These are phyloP conservation scores for Kodamaea lidongshanica DNA, from an alignment of 805 yeast species.

Conservation along the genomic window DNA sequence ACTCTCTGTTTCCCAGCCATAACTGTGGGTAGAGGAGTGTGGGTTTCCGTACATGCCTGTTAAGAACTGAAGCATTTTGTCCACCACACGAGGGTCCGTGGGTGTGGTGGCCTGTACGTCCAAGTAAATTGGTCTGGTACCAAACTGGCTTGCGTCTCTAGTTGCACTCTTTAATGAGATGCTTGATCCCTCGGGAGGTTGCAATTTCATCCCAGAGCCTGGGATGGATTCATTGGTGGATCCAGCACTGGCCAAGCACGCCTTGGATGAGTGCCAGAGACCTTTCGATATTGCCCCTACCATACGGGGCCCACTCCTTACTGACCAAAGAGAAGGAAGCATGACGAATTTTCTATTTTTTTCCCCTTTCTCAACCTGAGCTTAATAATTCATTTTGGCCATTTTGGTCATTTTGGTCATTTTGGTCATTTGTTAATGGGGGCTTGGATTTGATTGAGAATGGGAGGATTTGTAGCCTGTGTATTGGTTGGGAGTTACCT, in stretches of 20 bases:
- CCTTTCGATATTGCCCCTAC: too few species aligned
- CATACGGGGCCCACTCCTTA: too few species aligned
- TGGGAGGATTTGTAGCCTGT: too few species aligned
- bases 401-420: too few species aligned
- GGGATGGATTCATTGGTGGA: conserved; percentile 9
- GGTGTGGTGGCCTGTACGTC: conserved; percentile 99
- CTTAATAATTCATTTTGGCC: too few species aligned
- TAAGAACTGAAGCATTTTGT: conserved; percentile 75
- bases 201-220: too few species aligned
- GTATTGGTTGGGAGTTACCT: too few species aligned
- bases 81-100: conserved; percentile 92
- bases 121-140: conserved; percentile 85
- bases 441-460: too few species aligned
- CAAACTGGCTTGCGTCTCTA: conserved; percentile 44
- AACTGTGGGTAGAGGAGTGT: conserved; percentile 92
- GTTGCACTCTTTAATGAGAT: conserved; percentile 39
- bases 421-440: too few species aligned
- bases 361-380: too few species aligned
- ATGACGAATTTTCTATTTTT: too few species aligned
- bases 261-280: conserved; percentile 1
- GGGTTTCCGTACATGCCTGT: conserved; percentile 98
- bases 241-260: conserved; percentile 14
- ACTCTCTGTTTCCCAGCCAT: conserved; percentile 97
- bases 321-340: too few species aligned
- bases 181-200: conserved; percentile 45